These are phyloP conservation scores for Pseudocercospora fuligena DNA, from an alignment of 2,329 filamentous ascomycete genomes.

Conservation along the genomic window DNA sequence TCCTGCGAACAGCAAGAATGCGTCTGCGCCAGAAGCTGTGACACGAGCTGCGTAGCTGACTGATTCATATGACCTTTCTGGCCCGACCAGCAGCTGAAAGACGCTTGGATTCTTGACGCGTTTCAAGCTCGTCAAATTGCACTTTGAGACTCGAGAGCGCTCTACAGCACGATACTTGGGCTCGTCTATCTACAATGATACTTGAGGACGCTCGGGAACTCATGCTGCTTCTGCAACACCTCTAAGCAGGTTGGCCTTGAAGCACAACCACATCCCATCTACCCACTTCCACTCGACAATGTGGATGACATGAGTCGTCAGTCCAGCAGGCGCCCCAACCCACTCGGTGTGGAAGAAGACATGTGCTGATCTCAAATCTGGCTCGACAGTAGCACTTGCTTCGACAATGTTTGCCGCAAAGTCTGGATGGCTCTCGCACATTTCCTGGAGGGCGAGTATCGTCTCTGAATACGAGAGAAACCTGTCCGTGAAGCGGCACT, in stretches of 20 bases:
- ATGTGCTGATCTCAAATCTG: neutral
- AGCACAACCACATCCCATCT: conserved; percentile 8
- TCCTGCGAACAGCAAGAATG: too few relatives aligned
- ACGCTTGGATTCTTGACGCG: too few relatives aligned
- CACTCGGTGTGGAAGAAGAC: conserved; percentile 1
- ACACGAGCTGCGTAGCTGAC: too few relatives aligned
- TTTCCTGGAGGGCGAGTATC: neutral
- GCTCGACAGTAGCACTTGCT: neutral
- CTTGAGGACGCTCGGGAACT: neutral
- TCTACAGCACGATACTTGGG: too few relatives aligned
- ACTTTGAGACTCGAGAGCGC: too few relatives aligned
- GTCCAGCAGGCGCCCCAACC: neutral
- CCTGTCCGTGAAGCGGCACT: conserved; percentile 1
- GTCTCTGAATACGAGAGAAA: neutral
- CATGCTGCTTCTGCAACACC: neutral
- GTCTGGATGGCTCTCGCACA: conserved; percentile 1
- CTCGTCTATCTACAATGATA: neutral
- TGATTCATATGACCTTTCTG: too few relatives aligned
- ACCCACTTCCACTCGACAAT: conserved; percentile 4
- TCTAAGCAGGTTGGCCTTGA: conserved; percentile 4
- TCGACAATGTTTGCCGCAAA: neutral
- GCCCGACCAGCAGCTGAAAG: too few relatives aligned
- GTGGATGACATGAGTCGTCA: conserved; percentile 2
- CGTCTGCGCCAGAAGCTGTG: too few relatives aligned
- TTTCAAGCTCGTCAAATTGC: too few relatives aligned